Evolutionary conservation across 352 stramenopile species (phyloP), one percentile per base, ranked within the genome.

Genomic region (Globisporangium nodosum): DNA sequence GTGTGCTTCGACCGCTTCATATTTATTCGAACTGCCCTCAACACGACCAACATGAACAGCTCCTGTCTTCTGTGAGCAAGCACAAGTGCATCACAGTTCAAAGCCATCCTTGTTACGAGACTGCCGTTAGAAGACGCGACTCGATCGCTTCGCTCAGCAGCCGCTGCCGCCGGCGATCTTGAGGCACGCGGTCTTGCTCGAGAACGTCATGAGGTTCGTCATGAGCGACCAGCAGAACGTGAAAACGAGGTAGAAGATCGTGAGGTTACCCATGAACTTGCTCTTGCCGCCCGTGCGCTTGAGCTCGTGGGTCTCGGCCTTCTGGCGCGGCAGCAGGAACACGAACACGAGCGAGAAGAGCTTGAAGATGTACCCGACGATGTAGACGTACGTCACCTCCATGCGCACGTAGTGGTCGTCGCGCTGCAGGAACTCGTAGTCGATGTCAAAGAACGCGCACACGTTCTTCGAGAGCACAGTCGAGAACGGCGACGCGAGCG

Each of bases 61-160:
- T 27, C 24, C 24, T 27, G 24, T 27, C 24, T 27, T 27, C 24
- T 27, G 24, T 27, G 24, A 27, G 24, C 24, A 27, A 27, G 24
- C 24, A 27, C 24, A 37, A 37, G 33, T 11, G 5, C 33, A 37
- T 12, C 33, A 37, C 33, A 12, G 33, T 37, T 37, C 33, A 37
- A 37, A 37, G 33, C 6, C 6, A 11, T 37, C 9, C 33, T 27
- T 27, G 24, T 27, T 27, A 27, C 24, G 1, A 27, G 24, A 3
- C 1, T 27, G 24, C 4, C 39, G 18, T 15, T 15, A 45, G 3
- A 15, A 47, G 16, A 16, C 5, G 16, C 42, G 5, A 48, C n/a
- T 49, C 43, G n/a, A 42, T 12, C 77, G 92, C 47, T 85, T 90
- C 65, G 87, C 80, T 21, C 95, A 94, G 27, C 56, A 61, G 39